A percentile compares a stretch with the other conserved stretches of the same genome.
phyloP scores from a whole-genome alignment of 2,329 filamentous ascomycete species.

The Dendrostoma leiphaemia region DNA sequence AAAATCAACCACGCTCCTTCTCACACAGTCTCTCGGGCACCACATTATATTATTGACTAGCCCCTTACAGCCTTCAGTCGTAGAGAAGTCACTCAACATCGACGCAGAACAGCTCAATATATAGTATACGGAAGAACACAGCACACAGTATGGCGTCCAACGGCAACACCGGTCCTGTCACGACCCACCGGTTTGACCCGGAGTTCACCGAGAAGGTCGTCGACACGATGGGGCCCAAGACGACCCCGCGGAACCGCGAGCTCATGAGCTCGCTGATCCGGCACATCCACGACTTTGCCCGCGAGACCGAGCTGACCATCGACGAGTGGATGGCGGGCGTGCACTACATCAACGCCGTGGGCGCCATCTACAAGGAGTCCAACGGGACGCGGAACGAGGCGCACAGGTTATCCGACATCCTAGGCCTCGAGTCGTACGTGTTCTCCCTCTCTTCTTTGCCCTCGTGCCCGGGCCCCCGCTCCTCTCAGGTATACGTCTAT shows the following conservation, averaged over 20 bases:
- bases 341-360: conserved; percentile 55
- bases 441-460: conserved; percentile 8
- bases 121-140: too few species aligned
- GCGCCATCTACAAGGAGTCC: conserved; percentile 51
- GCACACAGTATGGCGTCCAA: background rate
- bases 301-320: conserved; percentile 60
- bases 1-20: too few species aligned
- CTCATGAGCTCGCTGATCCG: conserved; percentile 54
- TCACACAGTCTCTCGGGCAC: too few species aligned
- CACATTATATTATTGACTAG: too few species aligned
- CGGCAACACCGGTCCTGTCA: background rate
- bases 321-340: conserved; percentile 64
- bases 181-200: conserved; percentile 16
- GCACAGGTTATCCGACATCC: conserved; percentile 60
- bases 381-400: conserved; percentile 56
- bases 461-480: too few species aligned
- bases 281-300: conserved; percentile 63
- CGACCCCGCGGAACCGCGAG: conserved; percentile 52
- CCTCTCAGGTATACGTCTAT: too few species aligned
- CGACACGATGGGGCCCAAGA: conserved; percentile 58
- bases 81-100: too few species aligned
- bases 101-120: too few species aligned
- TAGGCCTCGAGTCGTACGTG: conserved; percentile 53
- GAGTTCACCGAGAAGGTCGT: conserved; percentile 59
- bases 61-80: too few species aligned